A percentile compares a stretch with the other conserved stretches of the same genome.
phyloP scores from a whole-genome alignment of 164 flowering plant species.

The Buxus sempervirens region DNA sequence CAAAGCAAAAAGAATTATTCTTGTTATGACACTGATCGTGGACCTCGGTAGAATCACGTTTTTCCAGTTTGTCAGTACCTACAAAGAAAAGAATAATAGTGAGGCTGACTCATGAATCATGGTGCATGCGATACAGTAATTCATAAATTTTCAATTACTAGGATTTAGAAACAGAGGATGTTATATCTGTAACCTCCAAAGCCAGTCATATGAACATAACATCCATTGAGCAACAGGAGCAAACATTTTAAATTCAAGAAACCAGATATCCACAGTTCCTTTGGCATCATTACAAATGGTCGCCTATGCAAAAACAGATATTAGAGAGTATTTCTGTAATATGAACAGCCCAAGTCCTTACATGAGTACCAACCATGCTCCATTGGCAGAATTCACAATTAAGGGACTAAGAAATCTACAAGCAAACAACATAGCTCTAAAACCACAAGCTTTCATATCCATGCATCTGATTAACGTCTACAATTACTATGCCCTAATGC shows the following conservation, averaged over 20 bases:
- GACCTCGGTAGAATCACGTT: conserved; percentile 12
- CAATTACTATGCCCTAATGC: neutral
- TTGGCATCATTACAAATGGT: neutral
- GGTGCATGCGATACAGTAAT: neutral
- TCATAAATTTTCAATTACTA: neutral
- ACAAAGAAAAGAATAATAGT: conserved; percentile 1
- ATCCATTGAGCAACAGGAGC: neutral
- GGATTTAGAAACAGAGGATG: neutral
- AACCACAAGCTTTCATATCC: neutral
- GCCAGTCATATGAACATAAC: neutral
- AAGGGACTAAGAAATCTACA: neutral
- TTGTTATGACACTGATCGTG: conserved; percentile 15
- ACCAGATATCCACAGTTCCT: neutral
- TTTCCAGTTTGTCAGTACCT: conserved; percentile 30
- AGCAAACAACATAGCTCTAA: neutral
- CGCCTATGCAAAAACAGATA: neutral
- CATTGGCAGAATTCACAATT: neutral
- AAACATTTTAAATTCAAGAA: too few relatives aligned
- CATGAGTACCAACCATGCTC: neutral
- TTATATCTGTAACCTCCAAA: neutral
- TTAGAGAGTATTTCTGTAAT: neutral
- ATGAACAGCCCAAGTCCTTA: neutral
- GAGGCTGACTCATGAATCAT: too few relatives aligned
- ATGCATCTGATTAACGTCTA: too few relatives aligned
- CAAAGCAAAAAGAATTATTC: conserved; percentile 16